These are phyloP conservation scores for Cairneyella variabilis DNA, from an alignment of 495 filamentous ascomycete species.

Conservation along the genomic window DNA sequence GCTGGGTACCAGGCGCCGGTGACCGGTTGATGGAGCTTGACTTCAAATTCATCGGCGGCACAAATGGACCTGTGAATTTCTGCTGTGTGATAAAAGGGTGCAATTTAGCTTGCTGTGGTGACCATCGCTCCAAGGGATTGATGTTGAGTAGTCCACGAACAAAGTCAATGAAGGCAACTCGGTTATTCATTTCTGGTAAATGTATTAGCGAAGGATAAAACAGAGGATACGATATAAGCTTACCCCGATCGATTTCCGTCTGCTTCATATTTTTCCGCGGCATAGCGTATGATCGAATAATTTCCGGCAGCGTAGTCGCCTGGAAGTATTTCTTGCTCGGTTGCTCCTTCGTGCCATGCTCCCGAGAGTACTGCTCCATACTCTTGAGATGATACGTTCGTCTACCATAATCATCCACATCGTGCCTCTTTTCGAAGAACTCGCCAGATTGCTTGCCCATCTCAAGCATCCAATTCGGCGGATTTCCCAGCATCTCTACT, in stretches of 20 bases:
- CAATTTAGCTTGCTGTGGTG: conserved; percentile 93
- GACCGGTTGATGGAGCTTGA: conserved; percentile 77
- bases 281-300: conserved; percentile 97
- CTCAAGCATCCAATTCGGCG: conserved; percentile 98
- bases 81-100: conserved; percentile 99
- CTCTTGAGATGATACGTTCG: conserved; percentile 89
- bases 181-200: conserved; percentile 88
- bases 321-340: conserved; percentile 99
- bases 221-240: conserved; percentile 23
- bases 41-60: conserved; percentile 97
- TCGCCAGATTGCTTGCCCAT: conserved; percentile 97
- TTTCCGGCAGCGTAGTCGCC: conserved; percentile 88
- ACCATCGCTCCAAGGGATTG: conserved; percentile 96
- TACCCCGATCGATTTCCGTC: conserved; percentile 92
- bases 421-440: conserved; percentile 91
- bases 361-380: conserved; percentile 94
- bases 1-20: conserved; percentile 92
- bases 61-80: conserved; percentile 92
- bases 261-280: conserved; percentile 99
- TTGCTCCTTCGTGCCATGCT: conserved; percentile 95
- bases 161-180: conserved; percentile 98
- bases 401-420: conserved; percentile 74
- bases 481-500: conserved; percentile 96
- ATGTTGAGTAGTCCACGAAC: conserved; percentile 93
- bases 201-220: conserved; percentile 18